Base-by-base conservation (phyloP, 1,139 yeast species). In the Yamadazyma dendronema region DNA sequence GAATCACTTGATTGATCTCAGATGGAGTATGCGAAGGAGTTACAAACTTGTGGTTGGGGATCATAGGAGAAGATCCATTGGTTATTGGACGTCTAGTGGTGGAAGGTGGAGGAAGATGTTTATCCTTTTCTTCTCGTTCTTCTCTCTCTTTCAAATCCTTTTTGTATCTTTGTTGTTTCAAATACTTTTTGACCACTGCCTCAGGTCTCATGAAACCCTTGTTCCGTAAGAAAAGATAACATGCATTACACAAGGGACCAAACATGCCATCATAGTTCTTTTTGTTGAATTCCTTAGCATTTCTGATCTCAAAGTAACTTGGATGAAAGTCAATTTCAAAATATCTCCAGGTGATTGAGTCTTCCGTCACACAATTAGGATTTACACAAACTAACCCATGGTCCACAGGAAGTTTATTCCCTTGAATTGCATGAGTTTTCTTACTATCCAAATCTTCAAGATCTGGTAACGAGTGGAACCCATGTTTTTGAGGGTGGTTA, bases 141-240 rank as follows among this genome's bases (percentile, higher is more conserved):
- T 27, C 28, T 31, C 45, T 36, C 17, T 37, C 39, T 24, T 35
- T 37, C 15, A 39, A 30, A 17, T 42, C 71, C 36, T 54, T 59
- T 50, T 67, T 69, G 43, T 71, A 70, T 36, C 63, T 54, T 48
- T 70, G 75, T 46, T 71, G 77, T 44, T 71, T 74, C 42, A 67
- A 56, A 48, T 72, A 71, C 48, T 71, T 71, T 45, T 69, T 66
- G 8, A 71, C 77, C 32, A 72, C 76, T 17, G 64, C 65, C 45
- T 66, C 72, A 2, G 77, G 77, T 49, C 77, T 61, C 75, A 72
- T 70, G 48, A 71, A 72, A n/a, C 77, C 77, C 48, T 71, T 69
- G 43, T 64, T 67, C 38, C 76, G 57, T 41, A 72, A 65, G 44
- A 72, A 72, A 23, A 72, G 55, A 46, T 67, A 70, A 46, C 79